Base-by-base conservation (phyloP, 108 stramenopile genomes). In the Pseudonitzschia multiseries region DNA sequence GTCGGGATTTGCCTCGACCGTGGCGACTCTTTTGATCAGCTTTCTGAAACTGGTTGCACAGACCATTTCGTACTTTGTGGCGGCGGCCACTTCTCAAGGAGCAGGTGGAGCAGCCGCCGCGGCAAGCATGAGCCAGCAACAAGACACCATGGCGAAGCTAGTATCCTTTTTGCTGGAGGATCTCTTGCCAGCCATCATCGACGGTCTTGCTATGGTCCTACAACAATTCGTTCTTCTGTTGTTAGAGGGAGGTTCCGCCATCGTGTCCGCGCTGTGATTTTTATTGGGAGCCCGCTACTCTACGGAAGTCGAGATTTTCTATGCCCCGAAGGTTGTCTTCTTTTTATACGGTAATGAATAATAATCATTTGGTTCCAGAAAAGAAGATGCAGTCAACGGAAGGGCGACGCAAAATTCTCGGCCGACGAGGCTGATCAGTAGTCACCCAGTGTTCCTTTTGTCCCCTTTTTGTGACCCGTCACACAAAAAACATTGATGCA, bases 171-270 rank as follows among this genome's bases (percentile, higher is more conserved):
- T 67, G 28, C 46, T 50, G 13, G 66, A 67, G 28, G 66, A 67
- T 29, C 20, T 67, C 2, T 26, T 67, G 36, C 66, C 66, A 8
- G 46, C 66, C 4, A 48, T 67, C 26, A 44, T 51, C 36, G 66
- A 67, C 22, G 66, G 66, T 8, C 43, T 67, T 9, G 42, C 28
- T 18, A 43, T 67, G 44, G 28, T 67, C 17, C 0, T 67, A 8
- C 66, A 67, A 50, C 66, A 67, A 29, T 48, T 67, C 0, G 44
- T 48, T 14, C 40, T 48, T 22, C 66, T 67, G 8, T 17, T 67
- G 10, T 22, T 67, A 4, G 46, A 67, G 27, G 66, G 66, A 0
- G 66, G 66, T 15, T 46, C 66, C 6, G 46, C 46, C 27, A 50
- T 67, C 8, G 43, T 67, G 42, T 2, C 46, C 22, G 28, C 46